phyloP scores from a whole-genome alignment of 1,284 basidiomycete genomes.

The Cutaneotrichosporon cavernicola region DNA sequence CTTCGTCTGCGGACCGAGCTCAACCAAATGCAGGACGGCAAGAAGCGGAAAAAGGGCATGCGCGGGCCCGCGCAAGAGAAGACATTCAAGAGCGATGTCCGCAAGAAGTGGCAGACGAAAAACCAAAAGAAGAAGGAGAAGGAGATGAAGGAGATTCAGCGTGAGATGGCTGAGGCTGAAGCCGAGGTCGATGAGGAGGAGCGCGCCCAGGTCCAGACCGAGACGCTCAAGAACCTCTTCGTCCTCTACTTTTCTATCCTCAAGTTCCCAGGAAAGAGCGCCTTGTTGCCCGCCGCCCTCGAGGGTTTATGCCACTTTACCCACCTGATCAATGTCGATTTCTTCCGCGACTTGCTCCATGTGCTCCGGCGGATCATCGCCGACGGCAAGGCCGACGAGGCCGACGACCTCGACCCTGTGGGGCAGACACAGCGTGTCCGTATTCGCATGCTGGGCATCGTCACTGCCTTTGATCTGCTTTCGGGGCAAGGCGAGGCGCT shows the following conservation, averaged over 20 bases:
- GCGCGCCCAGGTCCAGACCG: conserved; percentile 84
- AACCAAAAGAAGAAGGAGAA: conserved; percentile 75
- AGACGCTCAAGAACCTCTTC: conserved; percentile 96
- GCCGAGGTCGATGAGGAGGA: conserved; percentile 93
- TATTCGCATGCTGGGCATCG: conserved; percentile 78
- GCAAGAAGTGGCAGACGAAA: conserved; percentile 74
- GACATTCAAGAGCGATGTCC: conserved; percentile 65
- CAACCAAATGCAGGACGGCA: conserved; percentile 56
- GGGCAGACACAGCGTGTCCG: conserved; percentile 56
- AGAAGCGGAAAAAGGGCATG: conserved; percentile 56
- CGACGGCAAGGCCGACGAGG: conserved; percentile 51
- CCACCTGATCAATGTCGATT: conserved; percentile 97
- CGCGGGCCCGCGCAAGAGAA: conserved; percentile 61
- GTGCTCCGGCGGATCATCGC: conserved; percentile 78
- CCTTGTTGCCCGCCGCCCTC: conserved; percentile 81
- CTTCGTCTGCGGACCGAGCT: conserved; percentile 87
- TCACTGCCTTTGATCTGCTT: conserved; percentile 93
- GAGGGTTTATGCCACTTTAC: conserved; percentile 91
- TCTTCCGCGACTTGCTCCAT: conserved; percentile 91
- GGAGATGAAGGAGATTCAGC: conserved; percentile 79
- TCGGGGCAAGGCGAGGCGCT: conserved; percentile 97
- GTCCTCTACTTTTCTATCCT: conserved; percentile 96
- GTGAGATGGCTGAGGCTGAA: conserved; percentile 89
- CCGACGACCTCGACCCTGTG: conserved; percentile 28
- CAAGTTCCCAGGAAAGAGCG: conserved; percentile 78